phyloP scores from a whole-genome alignment of 2,329 filamentous ascomycete species.

The Pseudofabraea citricarpa region DNA sequence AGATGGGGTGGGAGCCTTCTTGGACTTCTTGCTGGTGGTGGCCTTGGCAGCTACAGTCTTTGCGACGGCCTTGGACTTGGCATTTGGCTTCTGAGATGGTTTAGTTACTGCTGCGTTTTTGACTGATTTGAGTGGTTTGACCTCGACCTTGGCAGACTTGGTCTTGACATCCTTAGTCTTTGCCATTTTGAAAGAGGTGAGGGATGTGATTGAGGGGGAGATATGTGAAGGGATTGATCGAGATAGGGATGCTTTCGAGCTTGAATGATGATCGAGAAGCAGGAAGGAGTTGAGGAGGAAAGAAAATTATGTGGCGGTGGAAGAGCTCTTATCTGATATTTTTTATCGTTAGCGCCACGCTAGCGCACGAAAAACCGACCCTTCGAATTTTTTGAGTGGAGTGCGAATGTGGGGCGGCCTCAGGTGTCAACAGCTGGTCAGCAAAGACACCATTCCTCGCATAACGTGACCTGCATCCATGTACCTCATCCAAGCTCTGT shows the following conservation, averaged over 20 bases:
- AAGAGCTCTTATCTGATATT: constrained; percentile 24
- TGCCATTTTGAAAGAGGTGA: constrained; percentile 46
- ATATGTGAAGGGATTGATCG: background rate
- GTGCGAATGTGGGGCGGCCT: no score
- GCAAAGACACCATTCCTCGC: no score
- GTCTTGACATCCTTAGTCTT: constrained; percentile 62
- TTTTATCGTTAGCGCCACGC: constrained; percentile 14
- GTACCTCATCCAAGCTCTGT: background rate
- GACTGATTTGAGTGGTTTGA: constrained; percentile 47
- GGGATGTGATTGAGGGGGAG: constrained; percentile 1
- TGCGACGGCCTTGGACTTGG: constrained; percentile 62
- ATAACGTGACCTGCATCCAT: constrained; percentile 3
- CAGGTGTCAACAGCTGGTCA: background rate
- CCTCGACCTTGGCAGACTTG: constrained; percentile 38
- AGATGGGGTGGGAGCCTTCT: constrained; percentile 41
- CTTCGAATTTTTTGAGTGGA: no score
- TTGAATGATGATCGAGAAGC: constrained; percentile 2
- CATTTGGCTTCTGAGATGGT: constrained; percentile 57
- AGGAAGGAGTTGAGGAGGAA: constrained; percentile 10
- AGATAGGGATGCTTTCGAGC: background rate
- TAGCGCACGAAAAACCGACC: constrained; percentile 4
- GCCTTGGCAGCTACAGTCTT: constrained; percentile 48
- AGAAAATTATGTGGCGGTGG: constrained; percentile 14
- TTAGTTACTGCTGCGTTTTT: constrained; percentile 67
- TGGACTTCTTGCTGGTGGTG: constrained; percentile 35